Base-by-base conservation (phyloP, 352 stramenopile genomes). In the Phytopythium helicoides region DNA sequence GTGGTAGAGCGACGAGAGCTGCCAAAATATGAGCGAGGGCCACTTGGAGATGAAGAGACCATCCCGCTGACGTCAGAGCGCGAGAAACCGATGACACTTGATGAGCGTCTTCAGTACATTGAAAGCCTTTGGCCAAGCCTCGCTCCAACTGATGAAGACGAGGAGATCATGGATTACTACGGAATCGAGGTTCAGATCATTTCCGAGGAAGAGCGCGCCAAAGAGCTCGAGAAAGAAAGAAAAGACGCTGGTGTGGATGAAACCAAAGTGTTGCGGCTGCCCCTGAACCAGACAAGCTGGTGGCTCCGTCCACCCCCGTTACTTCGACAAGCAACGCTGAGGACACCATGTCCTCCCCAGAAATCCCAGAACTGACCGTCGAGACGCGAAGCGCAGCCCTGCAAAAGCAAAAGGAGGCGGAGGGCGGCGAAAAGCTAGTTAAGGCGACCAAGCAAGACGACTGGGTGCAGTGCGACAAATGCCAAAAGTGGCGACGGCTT, bases 391-490 rank as follows among this genome's bases (percentile, higher is more conserved):
- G 68, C 18, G 51, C 66, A 9, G 67, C 73, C 1, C 56, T 86
- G 18, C 64, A 78, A 54, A 84, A 85, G 48, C 54, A 74, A 19
- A 79, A 76, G 47, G 52, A 74, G 15, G 67, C 58, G 11, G 71
- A 78, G 60, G 55, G 69, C 28, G 28, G 28, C 18, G 65, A 81
- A n/a, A 54, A 62, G 16, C 65, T 76, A 14, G 62, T 68, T 22
- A 76, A 73, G 36, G 65, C 72, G 11, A 81, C 75, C 51, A 92
- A 92, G 60, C 79, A 92, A 53, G 82, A 92, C 56, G 81, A 91
- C 60, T 92, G 82, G 82, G 80, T 92, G 35, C 82, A 92, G 58
- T 92, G 82, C 49, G 82, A 92, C 70, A 92, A 92, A 53, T 92
- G 82, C 49, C 76, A 87, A 56, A 92, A 92, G 58, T 92, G 82